Evolutionary conservation across 768 basidiomycete species (phyloP), one percentile per base, ranked within the genome.

Genomic region (Neoboletus magnificus): DNA sequence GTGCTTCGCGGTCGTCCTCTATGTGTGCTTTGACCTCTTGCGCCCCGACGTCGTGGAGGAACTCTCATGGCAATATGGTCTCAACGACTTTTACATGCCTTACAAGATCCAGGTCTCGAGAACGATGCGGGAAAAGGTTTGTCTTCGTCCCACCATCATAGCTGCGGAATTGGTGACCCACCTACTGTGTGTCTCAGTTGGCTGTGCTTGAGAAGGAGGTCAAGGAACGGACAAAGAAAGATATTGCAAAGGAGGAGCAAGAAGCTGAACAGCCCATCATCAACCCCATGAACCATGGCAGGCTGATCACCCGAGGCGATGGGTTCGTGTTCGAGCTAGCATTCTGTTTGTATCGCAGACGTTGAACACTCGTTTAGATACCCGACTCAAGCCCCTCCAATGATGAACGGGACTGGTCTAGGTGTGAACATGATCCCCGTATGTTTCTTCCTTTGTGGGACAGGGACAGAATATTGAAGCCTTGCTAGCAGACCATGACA

Each of bases 21-120:
- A 86, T 63, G 82, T 89, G 50, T 97, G 94, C 77, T 99, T 94
- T 76, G 96, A 99, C 74, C 80, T 98, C n/a, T 76, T 98, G 50
- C 87, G 92, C 43, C 82, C 93, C 3, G 96, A 98, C 66, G 73
- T 95, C 53, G 93, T 97, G 27, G 90, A 94, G 73, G 96, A 97
- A 71, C 76, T 97, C 35, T 93, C 93, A 58, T 98, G 97, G 97
- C 89, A 92, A 68, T 87, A 97, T 63, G 96, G 88, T 22, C 80
- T 99, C 44, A 93, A 92, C 66, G 97, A 99, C 73, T 98, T 96
- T 76, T 91, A 91, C 69, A 97, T 96, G 91, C 97, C 97, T 1
- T 98, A 91, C 72, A 86, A 85, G 69, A 87, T 97, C 46, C 96
- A 98, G 72, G 82, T 85, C 32, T 87, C 91, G 65, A 84, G 94